phyloP scores from a whole-genome alignment of 768 basidiomycete genomes.

The Trametes villosa region DNA sequence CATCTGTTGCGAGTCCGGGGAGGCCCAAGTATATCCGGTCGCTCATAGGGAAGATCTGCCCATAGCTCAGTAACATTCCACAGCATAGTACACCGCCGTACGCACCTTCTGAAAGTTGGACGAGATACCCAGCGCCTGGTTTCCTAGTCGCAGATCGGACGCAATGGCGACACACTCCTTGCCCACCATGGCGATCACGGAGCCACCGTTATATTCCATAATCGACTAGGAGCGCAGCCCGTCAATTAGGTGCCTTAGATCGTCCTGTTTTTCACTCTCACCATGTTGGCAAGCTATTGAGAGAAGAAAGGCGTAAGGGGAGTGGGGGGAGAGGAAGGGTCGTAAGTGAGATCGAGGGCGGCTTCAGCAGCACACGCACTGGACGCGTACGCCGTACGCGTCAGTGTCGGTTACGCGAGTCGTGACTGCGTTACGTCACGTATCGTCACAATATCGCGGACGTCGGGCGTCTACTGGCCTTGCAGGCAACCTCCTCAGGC shows the following conservation, averaged over 20 bases:
- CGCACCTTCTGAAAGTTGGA: slow-evolving; percentile 93
- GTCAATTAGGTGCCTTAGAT: neutral
- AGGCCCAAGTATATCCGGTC: slow-evolving; percentile 92
- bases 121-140: slow-evolving; percentile 83
- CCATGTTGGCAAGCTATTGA: slow-evolving; percentile 30
- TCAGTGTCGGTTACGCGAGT: slow-evolving; percentile 13
- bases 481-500: neutral
- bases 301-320: neutral
- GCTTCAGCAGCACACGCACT: neutral
- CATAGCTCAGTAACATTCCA: slow-evolving; percentile 23
- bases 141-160: slow-evolving; percentile 90
- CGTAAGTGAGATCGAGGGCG: neutral
- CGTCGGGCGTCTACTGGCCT: neutral
- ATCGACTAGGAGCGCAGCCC: slow-evolving; percentile 58
- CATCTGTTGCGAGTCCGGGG: slow-evolving; percentile 92
- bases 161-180: slow-evolving; percentile 99
- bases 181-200: slow-evolving; percentile 98
- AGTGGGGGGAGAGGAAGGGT: neutral
- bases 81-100: neutral
- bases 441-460: neutral
- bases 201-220: slow-evolving; percentile 96
- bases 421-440: slow-evolving; percentile 5
- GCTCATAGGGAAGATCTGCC: slow-evolving; percentile 90
- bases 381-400: slow-evolving; percentile 19
- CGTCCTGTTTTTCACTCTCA: slow-evolving; percentile 4